phyloP scores from a whole-genome alignment of 225 moss, liverwort and hornwort species.

The Polytrichum formosum region DNA sequence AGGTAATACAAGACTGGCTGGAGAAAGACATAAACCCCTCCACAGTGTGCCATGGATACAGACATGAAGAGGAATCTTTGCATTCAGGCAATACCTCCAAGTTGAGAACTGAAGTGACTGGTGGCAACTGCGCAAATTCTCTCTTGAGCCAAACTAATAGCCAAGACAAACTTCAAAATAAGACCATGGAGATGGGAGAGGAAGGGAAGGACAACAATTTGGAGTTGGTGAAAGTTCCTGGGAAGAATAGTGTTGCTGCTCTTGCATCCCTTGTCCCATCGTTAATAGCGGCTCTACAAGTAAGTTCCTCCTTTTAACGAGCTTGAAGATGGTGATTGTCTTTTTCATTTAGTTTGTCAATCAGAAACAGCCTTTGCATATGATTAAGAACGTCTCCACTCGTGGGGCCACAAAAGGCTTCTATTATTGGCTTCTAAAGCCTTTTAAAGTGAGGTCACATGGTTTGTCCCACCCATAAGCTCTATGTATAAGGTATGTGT shows the following conservation, averaged over 20 bases:
- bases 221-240: conserved; percentile 16
- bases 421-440: too few species aligned
- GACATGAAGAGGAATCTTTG: too few species aligned
- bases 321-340: too few species aligned
- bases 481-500: too few species aligned
- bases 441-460: too few species aligned
- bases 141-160: neutral
- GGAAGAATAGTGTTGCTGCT: conserved; percentile 33
- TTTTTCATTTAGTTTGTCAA: too few species aligned
- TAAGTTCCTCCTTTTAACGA: conserved; percentile 10
- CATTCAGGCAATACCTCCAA: too few species aligned
- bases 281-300: conserved; percentile 34
- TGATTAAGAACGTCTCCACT: too few species aligned
- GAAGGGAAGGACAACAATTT: neutral
- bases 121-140: conserved; percentile 1
- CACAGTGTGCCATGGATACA: too few species aligned
- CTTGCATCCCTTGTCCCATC: conserved; percentile 33
- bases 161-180: neutral
- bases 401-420: too few species aligned
- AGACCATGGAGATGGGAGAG: conserved; percentile 1
- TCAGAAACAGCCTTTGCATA: too few species aligned
- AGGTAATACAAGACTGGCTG: conserved; percentile 50
- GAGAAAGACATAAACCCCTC: conserved; percentile 4
- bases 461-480: too few species aligned
- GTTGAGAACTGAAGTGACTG: neutral